These are phyloP conservation scores for Russula earlei DNA, from an alignment of 768 basidiomycete species.

Conservation along the genomic window DNA sequence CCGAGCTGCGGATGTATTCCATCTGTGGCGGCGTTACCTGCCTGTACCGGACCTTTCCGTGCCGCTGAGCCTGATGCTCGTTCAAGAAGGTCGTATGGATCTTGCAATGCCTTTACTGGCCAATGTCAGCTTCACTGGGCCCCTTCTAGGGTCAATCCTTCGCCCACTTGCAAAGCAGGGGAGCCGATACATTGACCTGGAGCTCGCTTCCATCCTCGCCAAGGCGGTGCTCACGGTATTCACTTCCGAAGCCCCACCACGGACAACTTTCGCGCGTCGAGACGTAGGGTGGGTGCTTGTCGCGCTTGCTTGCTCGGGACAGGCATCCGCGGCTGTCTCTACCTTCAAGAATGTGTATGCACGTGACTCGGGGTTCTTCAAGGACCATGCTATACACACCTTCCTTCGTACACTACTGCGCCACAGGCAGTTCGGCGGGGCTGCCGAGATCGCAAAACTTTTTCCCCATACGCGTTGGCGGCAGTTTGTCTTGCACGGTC, in stretches of 20 bases:
- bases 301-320: conserved; percentile 31
- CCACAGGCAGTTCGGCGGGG: conserved; percentile 32
- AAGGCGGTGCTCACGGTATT: conserved; percentile 31
- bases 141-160: conserved; percentile 26
- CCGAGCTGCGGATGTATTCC: conserved; percentile 8
- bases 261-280: conserved; percentile 31
- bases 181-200: conserved; percentile 7
- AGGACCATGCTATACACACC: conserved; percentile 27
- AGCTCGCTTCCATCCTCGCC: conserved; percentile 13
- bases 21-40: conserved; percentile 14
- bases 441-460: conserved; percentile 23
- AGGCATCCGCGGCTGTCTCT: conserved; percentile 29
- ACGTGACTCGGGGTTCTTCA: conserved; percentile 33
- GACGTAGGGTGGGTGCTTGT: conserved; percentile 32
- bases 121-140: conserved; percentile 1
- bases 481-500: conserved; percentile 24
- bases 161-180: conserved; percentile 17
- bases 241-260: conserved; percentile 25
- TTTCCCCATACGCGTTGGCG: conserved; percentile 25
- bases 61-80: conserved; percentile 4
- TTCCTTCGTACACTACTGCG: conserved; percentile 34
- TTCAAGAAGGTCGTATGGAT: conserved; percentile 16
- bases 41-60: conserved; percentile 11
- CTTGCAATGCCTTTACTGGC: conserved; percentile 12
- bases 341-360: conserved; percentile 34